Conservation (phyloP, 2,329 filamentous ascomycete species). For the Penicillium digitatum region DNA sequence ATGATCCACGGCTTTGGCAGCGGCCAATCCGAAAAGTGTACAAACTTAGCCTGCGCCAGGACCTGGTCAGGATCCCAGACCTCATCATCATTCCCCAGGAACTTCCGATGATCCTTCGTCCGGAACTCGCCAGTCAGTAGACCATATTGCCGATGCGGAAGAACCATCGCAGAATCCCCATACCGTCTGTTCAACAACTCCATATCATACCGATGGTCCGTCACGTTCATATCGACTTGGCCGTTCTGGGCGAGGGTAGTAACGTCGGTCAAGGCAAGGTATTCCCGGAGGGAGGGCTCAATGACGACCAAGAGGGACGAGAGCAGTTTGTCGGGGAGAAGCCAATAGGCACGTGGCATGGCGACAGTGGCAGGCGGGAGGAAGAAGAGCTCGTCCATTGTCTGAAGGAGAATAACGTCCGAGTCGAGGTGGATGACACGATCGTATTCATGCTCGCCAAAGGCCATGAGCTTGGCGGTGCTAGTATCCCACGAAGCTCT, state of each 20-base stretch:
- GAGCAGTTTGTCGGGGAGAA: constrained; percentile 53
- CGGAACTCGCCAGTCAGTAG: constrained; percentile 63
- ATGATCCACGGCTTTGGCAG: constrained; percentile 62
- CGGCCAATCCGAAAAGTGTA: constrained; percentile 71
- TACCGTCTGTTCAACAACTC: constrained; percentile 64
- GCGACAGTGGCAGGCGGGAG: constrained; percentile 59
- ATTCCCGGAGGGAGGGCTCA: constrained; percentile 54
- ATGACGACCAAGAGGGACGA: constrained; percentile 61
- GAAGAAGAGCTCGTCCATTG: constrained; percentile 68
- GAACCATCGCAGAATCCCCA: constrained; percentile 53
- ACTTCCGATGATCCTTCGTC: constrained; percentile 48
- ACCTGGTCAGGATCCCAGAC: constrained; percentile 57
- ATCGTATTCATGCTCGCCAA: constrained; percentile 62
- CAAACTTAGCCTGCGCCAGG: constrained; percentile 59
- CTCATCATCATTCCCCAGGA: constrained; percentile 50
- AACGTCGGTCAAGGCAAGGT: constrained; percentile 27
- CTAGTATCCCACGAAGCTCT: constrained; percentile 58
- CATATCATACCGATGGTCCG: constrained; percentile 55
- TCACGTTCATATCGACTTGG: constrained; percentile 24
- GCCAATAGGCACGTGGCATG: constrained; percentile 70
- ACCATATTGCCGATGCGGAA: constrained; percentile 62
- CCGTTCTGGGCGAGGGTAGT: constrained; percentile 27
- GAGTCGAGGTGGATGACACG: constrained; percentile 59
- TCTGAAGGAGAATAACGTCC: constrained; percentile 59
- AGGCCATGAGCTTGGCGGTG: constrained; percentile 65